Conservation (phyloP, 208 protist genomes). For the Trypanosoma caninum region DNA sequence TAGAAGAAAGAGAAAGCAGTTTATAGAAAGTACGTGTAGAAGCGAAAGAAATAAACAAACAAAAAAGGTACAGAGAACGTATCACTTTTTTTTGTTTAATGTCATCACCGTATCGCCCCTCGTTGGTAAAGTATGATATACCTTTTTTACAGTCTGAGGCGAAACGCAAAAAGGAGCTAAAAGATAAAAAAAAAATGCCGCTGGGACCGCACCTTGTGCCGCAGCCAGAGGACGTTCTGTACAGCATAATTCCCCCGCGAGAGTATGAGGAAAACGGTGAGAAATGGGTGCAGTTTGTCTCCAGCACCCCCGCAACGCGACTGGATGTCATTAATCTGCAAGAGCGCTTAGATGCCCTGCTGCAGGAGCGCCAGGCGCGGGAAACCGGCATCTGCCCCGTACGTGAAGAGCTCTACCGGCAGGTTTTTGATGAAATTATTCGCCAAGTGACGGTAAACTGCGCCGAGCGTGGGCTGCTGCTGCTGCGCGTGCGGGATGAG, state of each 20-base stretch:
- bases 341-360: slow-evolving; percentile 92
- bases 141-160: slow-evolving; percentile 80
- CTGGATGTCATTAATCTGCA: slow-evolving; percentile 92
- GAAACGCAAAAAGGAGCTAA: slow-evolving; percentile 54
- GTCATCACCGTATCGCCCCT: slow-evolving; percentile 26
- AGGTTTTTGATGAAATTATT: slow-evolving; percentile 98
- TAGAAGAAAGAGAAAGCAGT: too few relatives aligned
- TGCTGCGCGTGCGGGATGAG: slow-evolving; percentile 97
- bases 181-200: slow-evolving; percentile 34
- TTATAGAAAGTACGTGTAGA: too few relatives aligned
- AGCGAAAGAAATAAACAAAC: not conserved
- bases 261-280: slow-evolving; percentile 86
- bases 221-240: slow-evolving; percentile 89
- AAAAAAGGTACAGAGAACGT: not conserved
- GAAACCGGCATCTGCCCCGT: slow-evolving; percentile 98
- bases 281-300: slow-evolving; percentile 87
- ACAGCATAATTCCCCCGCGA: slow-evolving; percentile 88
- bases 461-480: slow-evolving; percentile 96
- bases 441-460: slow-evolving; percentile 98
- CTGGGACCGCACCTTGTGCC: slow-evolving; percentile 28
- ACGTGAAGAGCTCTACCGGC: slow-evolving; percentile 97
- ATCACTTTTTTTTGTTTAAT: not conserved
- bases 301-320: slow-evolving; percentile 83
- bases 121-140: slow-evolving; percentile 90
- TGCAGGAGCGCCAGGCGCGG: slow-evolving; percentile 94